Percentiles rank a stretch among this genome's conserved stretches.
Conservation (phyloP, 75 land plant species). For the Sequoiadendron giganteum region DNA sequence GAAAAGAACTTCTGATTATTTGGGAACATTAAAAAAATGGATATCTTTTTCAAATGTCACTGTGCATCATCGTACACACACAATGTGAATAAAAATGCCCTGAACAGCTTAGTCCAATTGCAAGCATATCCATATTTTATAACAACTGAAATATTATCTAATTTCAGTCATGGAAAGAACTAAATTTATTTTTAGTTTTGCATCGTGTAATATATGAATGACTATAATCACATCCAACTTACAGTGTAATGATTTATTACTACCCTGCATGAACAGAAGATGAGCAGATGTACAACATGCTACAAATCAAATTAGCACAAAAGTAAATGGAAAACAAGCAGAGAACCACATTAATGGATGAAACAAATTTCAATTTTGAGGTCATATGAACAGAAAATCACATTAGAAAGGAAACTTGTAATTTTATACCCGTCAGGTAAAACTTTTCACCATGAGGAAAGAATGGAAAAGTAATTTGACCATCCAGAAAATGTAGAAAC, state of each 20-base stretch:
- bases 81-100: background rate
- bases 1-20: background rate
- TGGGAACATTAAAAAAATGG: background rate
- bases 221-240: background rate
- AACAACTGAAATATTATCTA: background rate
- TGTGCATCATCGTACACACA: background rate
- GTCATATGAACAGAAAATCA: background rate
- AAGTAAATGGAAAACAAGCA: background rate
- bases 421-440: background rate
- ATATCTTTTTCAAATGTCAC: background rate
- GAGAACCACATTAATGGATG: background rate
- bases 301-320: background rate
- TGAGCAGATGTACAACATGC: background rate
- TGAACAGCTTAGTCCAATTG: background rate
- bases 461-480: slow-evolving; percentile 10
- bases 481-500: slow-evolving; percentile 1
- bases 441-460: background rate
- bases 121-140: background rate
- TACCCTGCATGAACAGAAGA: background rate
- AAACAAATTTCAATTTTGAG: background rate
- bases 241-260: background rate
- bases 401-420: background rate
- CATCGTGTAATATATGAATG: background rate
- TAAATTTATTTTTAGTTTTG: background rate
- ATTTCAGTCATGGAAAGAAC: background rate